Conservation (phyloP, 2,329 filamentous ascomycete species). For the Penicillium sp. region DNA sequence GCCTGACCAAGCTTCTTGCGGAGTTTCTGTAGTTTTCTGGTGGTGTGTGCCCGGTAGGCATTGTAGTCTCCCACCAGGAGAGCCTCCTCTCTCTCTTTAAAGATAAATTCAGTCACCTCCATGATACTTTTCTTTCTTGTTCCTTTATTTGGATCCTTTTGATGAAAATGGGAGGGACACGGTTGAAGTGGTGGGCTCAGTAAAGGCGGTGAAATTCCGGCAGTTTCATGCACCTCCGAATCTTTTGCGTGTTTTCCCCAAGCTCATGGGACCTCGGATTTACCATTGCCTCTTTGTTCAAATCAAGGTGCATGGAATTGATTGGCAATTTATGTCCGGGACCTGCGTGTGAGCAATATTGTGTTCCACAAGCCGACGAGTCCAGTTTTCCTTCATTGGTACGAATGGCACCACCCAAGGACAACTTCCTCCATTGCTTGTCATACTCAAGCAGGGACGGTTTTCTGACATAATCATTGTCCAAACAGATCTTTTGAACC, state of each 20-base stretch:
- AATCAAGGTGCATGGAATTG: background rate
- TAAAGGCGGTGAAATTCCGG: slow-evolving; percentile 30
- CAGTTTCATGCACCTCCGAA: slow-evolving; percentile 27
- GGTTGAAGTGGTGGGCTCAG: slow-evolving; percentile 23
- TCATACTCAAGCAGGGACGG: background rate
- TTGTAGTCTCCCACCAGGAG: slow-evolving; percentile 86
- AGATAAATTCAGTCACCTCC: slow-evolving; percentile 86
- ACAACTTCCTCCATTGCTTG: slow-evolving; percentile 12
- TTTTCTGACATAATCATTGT: slow-evolving; percentile 3
- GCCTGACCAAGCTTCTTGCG: slow-evolving; percentile 82
- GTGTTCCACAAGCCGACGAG: background rate
- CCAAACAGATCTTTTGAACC: slow-evolving; percentile 2
- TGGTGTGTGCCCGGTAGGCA: slow-evolving; percentile 75
- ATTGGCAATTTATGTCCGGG: background rate
- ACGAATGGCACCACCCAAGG: slow-evolving; percentile 18
- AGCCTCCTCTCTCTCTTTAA: slow-evolving; percentile 75
- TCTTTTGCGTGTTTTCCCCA: slow-evolving; percentile 19
- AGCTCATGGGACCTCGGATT: slow-evolving; percentile 13
- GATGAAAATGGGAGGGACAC: slow-evolving; percentile 13
- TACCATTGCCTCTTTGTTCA: background rate
- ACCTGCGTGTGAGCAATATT: background rate
- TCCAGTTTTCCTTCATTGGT: slow-evolving; percentile 13
- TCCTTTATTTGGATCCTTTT: background rate
- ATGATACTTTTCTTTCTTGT: slow-evolving; percentile 48
- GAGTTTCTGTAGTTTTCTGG: slow-evolving; percentile 75